A percentile compares a stretch with the other conserved stretches of the same genome.
These are phyloP conservation scores for Kickxella alabastrina DNA, from an alignment of 192 early-diverging fungal genomes.

Conservation along the genomic window DNA sequence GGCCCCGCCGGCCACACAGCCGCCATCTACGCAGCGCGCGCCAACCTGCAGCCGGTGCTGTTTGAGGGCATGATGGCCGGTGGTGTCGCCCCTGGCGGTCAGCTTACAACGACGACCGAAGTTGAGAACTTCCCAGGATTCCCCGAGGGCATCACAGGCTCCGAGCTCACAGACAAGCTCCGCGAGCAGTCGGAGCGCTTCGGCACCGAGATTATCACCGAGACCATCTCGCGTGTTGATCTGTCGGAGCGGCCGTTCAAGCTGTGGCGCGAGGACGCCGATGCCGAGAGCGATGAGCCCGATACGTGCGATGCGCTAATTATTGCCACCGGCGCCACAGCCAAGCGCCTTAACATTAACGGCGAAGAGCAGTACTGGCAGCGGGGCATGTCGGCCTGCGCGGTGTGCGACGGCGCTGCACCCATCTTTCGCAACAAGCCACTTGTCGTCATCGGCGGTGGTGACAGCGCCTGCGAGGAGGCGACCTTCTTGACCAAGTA, in stretches of 20 bases:
- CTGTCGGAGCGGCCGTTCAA: conserved; percentile 75
- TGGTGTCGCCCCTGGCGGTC: conserved; percentile 71
- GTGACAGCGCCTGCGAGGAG: conserved; percentile 95
- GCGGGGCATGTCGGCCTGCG: conserved; percentile 98
- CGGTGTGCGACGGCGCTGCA: conserved; percentile 97
- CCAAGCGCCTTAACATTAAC: conserved; percentile 82
- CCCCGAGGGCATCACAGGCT: conserved; percentile 84
- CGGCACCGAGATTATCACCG: conserved; percentile 84
- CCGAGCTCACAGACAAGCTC: conserved; percentile 82
- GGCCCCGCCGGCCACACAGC: conserved; percentile 98
- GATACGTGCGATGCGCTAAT: conserved; percentile 80
- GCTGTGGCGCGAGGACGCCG: conserved; percentile 80
- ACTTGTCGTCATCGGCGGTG: conserved; percentile 92
- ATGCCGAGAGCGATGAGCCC: conserved; percentile 61
- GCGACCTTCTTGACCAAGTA: conserved; percentile 96
- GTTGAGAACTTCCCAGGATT: conserved; percentile 97
- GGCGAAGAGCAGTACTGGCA: conserved; percentile 97
- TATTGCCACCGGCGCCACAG: conserved; percentile 98
- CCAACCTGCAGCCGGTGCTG: conserved; percentile 88
- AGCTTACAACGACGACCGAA: conserved; percentile 94
- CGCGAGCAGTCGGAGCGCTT: conserved; percentile 81
- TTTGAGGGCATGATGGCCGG: conserved; percentile 97
- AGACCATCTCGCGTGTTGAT: conserved; percentile 89
- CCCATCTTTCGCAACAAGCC: conserved; percentile 97
- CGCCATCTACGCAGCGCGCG: conserved; percentile 91